These are phyloP conservation scores for Backusella macrospora DNA, from an alignment of 192 early-diverging fungal species.

Conservation along the genomic window DNA sequence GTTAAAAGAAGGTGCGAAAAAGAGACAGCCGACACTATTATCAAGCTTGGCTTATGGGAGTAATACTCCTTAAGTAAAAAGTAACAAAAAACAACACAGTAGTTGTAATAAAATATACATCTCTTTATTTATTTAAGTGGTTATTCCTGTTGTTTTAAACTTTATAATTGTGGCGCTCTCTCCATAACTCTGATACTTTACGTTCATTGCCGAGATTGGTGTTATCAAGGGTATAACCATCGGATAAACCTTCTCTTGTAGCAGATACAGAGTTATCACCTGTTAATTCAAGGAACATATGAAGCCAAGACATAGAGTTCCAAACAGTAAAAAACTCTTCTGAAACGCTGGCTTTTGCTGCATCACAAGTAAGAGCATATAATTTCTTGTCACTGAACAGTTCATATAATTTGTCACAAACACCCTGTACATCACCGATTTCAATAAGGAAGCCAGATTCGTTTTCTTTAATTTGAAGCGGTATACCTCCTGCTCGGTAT, in stretches of 20 bases:
- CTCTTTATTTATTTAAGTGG: background rate
- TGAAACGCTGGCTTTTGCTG: constrained; percentile 50
- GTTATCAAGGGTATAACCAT: constrained; percentile 14
- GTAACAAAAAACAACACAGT: background rate
- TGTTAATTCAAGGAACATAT: constrained; percentile 62
- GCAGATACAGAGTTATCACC: constrained; percentile 19
- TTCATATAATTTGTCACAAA: constrained; percentile 61
- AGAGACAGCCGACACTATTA: constrained; percentile 35
- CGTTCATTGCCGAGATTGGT: constrained; percentile 35
- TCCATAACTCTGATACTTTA: constrained; percentile 23
- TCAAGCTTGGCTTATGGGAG: background rate
- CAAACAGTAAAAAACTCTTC: constrained; percentile 72
- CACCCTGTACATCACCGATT: constrained; percentile 60
- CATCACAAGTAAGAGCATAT: constrained; percentile 43
- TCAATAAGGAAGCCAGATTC: constrained; percentile 70
- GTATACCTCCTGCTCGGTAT: constrained; percentile 76
- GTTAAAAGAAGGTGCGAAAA: constrained; percentile 74
- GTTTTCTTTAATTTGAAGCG: constrained; percentile 74
- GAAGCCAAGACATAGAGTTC: constrained; percentile 77
- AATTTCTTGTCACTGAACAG: constrained; percentile 61
- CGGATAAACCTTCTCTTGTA: constrained; percentile 28
- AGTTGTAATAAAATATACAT: background rate
- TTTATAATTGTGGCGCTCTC: constrained; percentile 15
- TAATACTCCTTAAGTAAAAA: background rate
- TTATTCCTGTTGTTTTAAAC: background rate